Evolutionary conservation across 2,329 filamentous ascomycete genomes (phyloP).

Genomic region (Arthrobotrys sphaeroides): DNA sequence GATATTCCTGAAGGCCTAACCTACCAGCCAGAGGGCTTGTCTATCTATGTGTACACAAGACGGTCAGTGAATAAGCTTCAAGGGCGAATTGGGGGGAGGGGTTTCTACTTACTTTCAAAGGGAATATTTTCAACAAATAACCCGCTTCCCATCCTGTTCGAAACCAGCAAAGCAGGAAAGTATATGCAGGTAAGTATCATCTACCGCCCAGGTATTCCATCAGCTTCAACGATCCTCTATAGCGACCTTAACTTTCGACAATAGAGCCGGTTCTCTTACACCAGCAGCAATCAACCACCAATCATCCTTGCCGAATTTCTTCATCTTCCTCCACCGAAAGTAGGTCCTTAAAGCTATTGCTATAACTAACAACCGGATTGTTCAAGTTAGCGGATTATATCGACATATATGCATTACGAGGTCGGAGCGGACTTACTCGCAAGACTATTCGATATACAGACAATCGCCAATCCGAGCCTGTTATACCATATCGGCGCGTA

Average conservation of each 20-base stretch:
- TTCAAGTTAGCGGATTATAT: neutral
- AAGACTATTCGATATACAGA: conserved; percentile 57
- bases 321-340: conserved; percentile 57
- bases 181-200: conserved; percentile 41
- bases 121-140: conserved; percentile 52
- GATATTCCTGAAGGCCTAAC: neutral
- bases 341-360: conserved; percentile 56
- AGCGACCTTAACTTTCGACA: too few species aligned
- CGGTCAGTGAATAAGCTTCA: neutral
- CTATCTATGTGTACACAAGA: conserved; percentile 3
- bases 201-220: neutral
- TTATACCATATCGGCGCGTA: conserved; percentile 56
- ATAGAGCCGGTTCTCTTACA: conserved; percentile 52
- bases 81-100: neutral
- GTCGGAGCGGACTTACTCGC: conserved; percentile 51
- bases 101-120: conserved; percentile 31
- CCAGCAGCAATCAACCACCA: conserved; percentile 58
- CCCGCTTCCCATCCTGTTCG: conserved; percentile 48
- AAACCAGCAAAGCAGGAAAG: conserved; percentile 53
- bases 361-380: conserved; percentile 53
- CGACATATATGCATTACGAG: too few species aligned
- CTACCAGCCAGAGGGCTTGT: conserved; percentile 50
- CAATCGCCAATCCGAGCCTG: conserved; percentile 57
- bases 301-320: conserved; percentile 58
- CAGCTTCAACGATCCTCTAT: neutral